phyloP scores from a whole-genome alignment of 306 rosid genomes.

The Begonia masoniana region DNA sequence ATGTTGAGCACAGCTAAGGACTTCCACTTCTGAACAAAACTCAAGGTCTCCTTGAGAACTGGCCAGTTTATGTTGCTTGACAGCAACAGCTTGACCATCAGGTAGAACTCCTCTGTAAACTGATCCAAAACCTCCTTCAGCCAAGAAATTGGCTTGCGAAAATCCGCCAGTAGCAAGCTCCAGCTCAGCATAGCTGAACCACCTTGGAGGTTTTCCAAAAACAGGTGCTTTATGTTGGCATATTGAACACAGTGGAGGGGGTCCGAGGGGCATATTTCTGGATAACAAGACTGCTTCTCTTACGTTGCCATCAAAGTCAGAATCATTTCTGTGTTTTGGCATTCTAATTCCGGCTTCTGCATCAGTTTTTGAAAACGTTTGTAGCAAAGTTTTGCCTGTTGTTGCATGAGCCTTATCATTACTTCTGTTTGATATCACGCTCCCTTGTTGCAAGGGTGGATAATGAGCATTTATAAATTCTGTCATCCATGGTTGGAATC shows the following conservation, averaged over 20 bases:
- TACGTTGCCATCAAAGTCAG: slow-evolving; percentile 62
- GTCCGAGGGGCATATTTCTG: slow-evolving; percentile 73
- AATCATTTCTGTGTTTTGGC: slow-evolving; percentile 36
- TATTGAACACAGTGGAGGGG: slow-evolving; percentile 94
- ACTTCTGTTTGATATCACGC: slow-evolving; percentile 35
- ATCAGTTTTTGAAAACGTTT: slow-evolving; percentile 50
- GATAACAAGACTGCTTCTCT: slow-evolving; percentile 82
- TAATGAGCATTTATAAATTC: slow-evolving; percentile 45
- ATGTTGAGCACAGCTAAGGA: slow-evolving; percentile 96
- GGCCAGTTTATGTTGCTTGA: slow-evolving; percentile 95
- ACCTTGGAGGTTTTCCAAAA: slow-evolving; percentile 93
- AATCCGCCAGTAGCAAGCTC: slow-evolving; percentile 97
- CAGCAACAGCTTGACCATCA: slow-evolving; percentile 95
- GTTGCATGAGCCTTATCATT: slow-evolving; percentile 41
- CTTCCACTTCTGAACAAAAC: slow-evolving; percentile 98
- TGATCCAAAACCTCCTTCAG: slow-evolving; percentile 97
- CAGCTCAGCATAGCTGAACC: slow-evolving; percentile 91
- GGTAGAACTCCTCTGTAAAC: slow-evolving; percentile 95
- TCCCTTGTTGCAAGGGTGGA: slow-evolving; percentile 33
- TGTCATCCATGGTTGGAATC: slow-evolving; percentile 81
- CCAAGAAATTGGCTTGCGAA: slow-evolving; percentile 90
- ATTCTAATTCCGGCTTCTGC: slow-evolving; percentile 51
- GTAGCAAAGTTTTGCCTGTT: slow-evolving; percentile 40
- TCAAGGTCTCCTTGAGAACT: slow-evolving; percentile 97
- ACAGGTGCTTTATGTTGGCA: slow-evolving; percentile 99